phyloP scores from a whole-genome alignment of 1,139 yeast species.

The Zhuliangozyma blackwelliae region DNA sequence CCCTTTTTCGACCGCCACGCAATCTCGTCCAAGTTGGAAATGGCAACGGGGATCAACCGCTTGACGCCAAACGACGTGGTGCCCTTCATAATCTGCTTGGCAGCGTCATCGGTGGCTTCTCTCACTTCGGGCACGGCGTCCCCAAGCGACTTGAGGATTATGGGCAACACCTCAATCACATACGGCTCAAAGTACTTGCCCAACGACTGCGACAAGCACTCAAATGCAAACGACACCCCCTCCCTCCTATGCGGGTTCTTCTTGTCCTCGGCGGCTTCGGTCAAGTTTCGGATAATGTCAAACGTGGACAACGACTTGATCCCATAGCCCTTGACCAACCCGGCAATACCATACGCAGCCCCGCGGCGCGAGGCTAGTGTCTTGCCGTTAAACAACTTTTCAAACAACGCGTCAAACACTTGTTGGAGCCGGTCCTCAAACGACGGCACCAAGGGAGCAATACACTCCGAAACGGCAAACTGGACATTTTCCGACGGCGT shows the following conservation, averaged over 20 bases:
- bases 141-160: conserved; percentile 76
- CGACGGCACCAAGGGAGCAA: conserved; percentile 73
- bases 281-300: conserved; percentile 70
- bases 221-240: conserved; percentile 84
- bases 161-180: conserved; percentile 82
- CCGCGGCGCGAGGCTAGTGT: conserved; percentile 69
- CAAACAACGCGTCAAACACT: conserved; percentile 57
- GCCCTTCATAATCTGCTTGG: conserved; percentile 82
- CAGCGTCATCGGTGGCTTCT: conserved; percentile 82
- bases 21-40: conserved; percentile 78
- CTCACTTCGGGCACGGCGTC: conserved; percentile 84
- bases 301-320: conserved; percentile 69
- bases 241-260: conserved; percentile 73
- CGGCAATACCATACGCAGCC: conserved; percentile 95
- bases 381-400: conserved; percentile 51
- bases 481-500: conserved; percentile 91
- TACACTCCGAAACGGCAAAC: conserved; percentile 77
- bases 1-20: conserved; percentile 98
- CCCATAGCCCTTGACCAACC: conserved; percentile 87
- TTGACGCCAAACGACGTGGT: conserved; percentile 93
- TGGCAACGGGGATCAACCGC: conserved; percentile 85
- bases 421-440: conserved; percentile 46
- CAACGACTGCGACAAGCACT: conserved; percentile 72
- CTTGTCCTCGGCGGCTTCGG: conserved; percentile 88
- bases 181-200: conserved; percentile 88